Percentiles rank a stretch among this genome's conserved stretches.
phyloP scores from a whole-genome alignment of 495 filamentous ascomycete species.

The Gamarada debralockiae region DNA sequence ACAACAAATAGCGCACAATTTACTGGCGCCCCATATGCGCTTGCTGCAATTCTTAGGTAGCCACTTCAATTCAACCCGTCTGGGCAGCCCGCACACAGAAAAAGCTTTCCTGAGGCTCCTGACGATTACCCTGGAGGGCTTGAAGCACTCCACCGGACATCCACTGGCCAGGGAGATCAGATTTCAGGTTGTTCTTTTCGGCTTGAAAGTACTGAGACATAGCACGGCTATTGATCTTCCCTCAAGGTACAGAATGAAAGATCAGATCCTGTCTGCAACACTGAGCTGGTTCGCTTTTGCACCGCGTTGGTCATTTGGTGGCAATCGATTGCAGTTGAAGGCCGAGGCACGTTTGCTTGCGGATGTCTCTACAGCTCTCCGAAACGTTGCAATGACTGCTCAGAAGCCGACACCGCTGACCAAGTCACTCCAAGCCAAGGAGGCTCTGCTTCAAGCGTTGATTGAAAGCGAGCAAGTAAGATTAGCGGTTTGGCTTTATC shows the following conservation, averaged over 20 bases:
- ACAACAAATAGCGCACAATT: slow-evolving; percentile 71
- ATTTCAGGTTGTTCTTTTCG: slow-evolving; percentile 82
- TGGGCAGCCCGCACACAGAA: slow-evolving; percentile 76
- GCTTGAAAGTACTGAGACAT: slow-evolving; percentile 67
- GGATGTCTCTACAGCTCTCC: slow-evolving; percentile 67
- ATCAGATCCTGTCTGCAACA: slow-evolving; percentile 78
- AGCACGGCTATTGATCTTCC: slow-evolving; percentile 56
- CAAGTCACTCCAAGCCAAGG: slow-evolving; percentile 69
- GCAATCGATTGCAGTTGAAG: slow-evolving; percentile 88
- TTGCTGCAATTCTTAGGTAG: slow-evolving; percentile 87
- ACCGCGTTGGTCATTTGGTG: slow-evolving; percentile 92
- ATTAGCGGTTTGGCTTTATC: slow-evolving; percentile 85
- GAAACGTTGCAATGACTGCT: slow-evolving; percentile 51
- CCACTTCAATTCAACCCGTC: slow-evolving; percentile 85
- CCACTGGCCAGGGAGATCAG: slow-evolving; percentile 87
- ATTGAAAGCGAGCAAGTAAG: slow-evolving; percentile 82
- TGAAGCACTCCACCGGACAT: slow-evolving; percentile 68
- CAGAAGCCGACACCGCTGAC: slow-evolving; percentile 47
- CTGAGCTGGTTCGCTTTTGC: slow-evolving; percentile 82
- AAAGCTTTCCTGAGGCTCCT: slow-evolving; percentile 77
- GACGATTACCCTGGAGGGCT: slow-evolving; percentile 64
- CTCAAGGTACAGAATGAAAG: slow-evolving; percentile 75
- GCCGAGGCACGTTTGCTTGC: slow-evolving; percentile 80
- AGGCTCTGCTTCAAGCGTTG: slow-evolving; percentile 72
- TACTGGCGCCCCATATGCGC: slow-evolving; percentile 80